Evolutionary conservation across 1,284 basidiomycete species (phyloP), one percentile per base, ranked within the genome.

Genomic region (Naganishia liquefaciens): DNA sequence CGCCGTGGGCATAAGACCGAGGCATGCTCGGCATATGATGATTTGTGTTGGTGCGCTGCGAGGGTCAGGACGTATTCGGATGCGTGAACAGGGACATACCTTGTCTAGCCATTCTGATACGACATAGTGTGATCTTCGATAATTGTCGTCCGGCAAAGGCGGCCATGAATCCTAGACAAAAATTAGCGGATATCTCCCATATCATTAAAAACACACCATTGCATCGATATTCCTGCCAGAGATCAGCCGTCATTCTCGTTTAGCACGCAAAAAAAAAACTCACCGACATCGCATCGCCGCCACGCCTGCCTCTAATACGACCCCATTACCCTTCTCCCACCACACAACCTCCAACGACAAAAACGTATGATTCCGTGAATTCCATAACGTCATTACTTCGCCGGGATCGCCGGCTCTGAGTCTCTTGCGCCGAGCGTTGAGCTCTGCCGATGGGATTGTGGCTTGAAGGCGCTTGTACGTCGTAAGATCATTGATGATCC

Each of bases 101-200:
- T 88, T 88, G 77, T 90, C 87, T n/a, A 85, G 82, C 73, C 89
- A 87, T 72, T 92, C 90, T 30, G 84, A 81, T 40, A 90, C 83
- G 65, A 92, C 85, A 70, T 87, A 90, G 73, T 92, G 90, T 0
- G 90, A 88, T 73, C 88, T 89, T 66, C 90, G 84, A 75, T 91
- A 93, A 73, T 93, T 91, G 42, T 83, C 82, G 66, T 87, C 86
- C 0, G 90, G 89, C 21, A 84, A 79, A 23, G 90, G 91, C 3
- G 90, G 90, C 90, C 90, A 93, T 55, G 86, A 84, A 80, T 81
- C 49, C 90, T 91, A 72, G 28, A 71, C 65, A 44, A 42, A 40
- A n/a, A 28, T 66, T 27, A 60, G 53, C n/a, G 37, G 46, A 55
- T 30, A 39, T 46, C 30, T 17, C 33, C 3, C 2, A 74, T 39